Evolutionary conservation across 257 asterid genomes (phyloP).

Genomic region (Galeopsis tetrahit): DNA sequence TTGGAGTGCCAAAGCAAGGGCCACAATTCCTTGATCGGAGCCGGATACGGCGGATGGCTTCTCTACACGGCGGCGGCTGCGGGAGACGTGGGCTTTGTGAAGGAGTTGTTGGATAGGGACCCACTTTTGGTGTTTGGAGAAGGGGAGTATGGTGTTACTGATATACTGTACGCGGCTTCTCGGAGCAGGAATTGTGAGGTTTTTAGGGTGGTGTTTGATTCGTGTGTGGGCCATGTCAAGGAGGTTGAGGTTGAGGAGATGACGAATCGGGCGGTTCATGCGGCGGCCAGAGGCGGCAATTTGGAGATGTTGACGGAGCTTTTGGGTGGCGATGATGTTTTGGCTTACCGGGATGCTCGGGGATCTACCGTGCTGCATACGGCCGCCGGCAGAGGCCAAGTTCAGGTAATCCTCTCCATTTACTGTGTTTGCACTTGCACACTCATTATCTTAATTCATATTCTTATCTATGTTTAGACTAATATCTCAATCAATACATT

Average conservation of each 20-base stretch:
- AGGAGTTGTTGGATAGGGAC: slow-evolving; percentile 65
- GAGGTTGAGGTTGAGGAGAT: slow-evolving; percentile 59
- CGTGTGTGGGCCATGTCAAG: slow-evolving; percentile 35
- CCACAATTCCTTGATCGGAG: slow-evolving; percentile 67
- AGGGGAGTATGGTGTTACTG: slow-evolving; percentile 91
- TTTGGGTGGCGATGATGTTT: slow-evolving; percentile 59
- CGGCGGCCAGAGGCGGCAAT: slow-evolving; percentile 89
- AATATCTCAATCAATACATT: too few species aligned
- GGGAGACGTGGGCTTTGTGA: slow-evolving; percentile 68
- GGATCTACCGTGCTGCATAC: slow-evolving; percentile 85
- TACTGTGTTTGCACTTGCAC: too few species aligned
- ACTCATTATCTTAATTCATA: too few species aligned
- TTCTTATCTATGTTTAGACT: too few species aligned
- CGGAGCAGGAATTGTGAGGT: slow-evolving; percentile 65
- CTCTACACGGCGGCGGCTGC: slow-evolving; percentile 91
- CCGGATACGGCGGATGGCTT: slow-evolving; percentile 99
- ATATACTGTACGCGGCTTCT: slow-evolving; percentile 82
- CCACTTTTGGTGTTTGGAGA: slow-evolving; percentile 87
- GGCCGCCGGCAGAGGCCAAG: slow-evolving; percentile 76
- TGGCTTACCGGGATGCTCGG: slow-evolving; percentile 67
- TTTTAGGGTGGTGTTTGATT: slow-evolving; percentile 64
- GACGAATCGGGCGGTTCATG: slow-evolving; percentile 76
- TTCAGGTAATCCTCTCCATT: slow-evolving; percentile 82
- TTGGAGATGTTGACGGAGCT: slow-evolving; percentile 63
- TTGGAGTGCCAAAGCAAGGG: slow-evolving; percentile 57